Base-by-base conservation (phyloP, 1,284 basidiomycete genomes). In the Takashimella tepidaria region DNA sequence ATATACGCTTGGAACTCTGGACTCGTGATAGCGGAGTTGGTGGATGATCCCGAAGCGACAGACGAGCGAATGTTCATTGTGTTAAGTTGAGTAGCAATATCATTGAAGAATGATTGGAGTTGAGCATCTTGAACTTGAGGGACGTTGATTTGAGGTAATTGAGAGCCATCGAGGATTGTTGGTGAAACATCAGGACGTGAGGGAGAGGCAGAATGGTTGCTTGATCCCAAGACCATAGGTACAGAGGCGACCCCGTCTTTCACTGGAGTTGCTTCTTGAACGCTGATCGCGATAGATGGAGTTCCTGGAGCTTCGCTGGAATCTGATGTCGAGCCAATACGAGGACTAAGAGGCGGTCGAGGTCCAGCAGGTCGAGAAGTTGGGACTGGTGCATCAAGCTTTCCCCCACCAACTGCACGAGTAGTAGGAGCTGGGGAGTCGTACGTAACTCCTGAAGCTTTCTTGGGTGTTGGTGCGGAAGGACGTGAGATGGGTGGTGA, bases 61-160 rank as follows among this genome's bases (percentile, higher is more conserved):
- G 72, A 79, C 44, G 72, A 74, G 31, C 74, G 73, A 59, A 72
- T 75, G 56, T 73, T 76, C 73, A 82, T 79, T 16, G 77, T 78
- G 63, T 80, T 79, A 48, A 82, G 76, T 63, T 81, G 80, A 24
- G 78, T 78, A 44, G 80, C 80, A 16, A 82, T 79, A 60, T 82
- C 80, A 63, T 80, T 76, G 72, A 82, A 79, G 72, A 82, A 82
- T 47, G 74, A 73, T 60, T 81, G 80, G 61, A 82, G 76, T 37
- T 78, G 77, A 5, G 73, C 73, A 55, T 81, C 78, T 49, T 76
- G 75, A 0, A 78, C 77, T 43, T 74, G 67, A 0, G 79, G 79
- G 6, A 69, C 69, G 25, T 70, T 68, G 49, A 76, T 57, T 0
- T 72, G 68, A 2, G 64, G 57, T 11, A 69, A 57, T 24, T 59